Evolutionary conservation across 495 filamentous ascomycete genomes (phyloP), one percentile per base, ranked within the genome.

Genomic region (Penicillium canariense): DNA sequence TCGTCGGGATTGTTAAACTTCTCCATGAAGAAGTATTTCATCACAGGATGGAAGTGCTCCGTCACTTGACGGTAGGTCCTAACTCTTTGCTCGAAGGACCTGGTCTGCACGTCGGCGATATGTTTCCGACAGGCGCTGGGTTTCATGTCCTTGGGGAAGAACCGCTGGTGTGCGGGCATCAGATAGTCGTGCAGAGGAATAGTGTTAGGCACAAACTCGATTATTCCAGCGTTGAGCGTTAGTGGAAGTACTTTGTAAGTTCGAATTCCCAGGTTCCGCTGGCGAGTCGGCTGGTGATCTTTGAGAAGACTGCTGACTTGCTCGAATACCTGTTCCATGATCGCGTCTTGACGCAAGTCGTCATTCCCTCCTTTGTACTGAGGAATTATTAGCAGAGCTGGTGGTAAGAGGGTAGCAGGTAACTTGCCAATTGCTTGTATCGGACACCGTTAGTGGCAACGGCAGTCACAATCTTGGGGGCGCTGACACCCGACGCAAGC

Each of bases 291-390:
- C 44, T 87, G 83, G 60, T 96, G 88, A 22, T 87, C 86, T 70
- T 88, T 87, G 22, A 99, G 78, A 5, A 97, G 84, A 50, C 87
- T 86, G 62, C 88, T 96, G 26, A 97, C 94, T 80, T 96, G 89
- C 44, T 89, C 90, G 71, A 97, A 99, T 27, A 99, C 94, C 72
- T 99, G 94, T 68, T 97, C 95, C 95, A 99, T 99, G 73, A 99
- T 99, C 15, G 94, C 90, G 64, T 99, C 94, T 73, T 99, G 94
- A n/a, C 94, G 87, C 11, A 99, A 80, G 63, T 98, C 94, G 68
- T 97, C 92, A 57, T 89, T 91, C 25, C 92, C 90, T 61, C 89
- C 88, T 74, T 99, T 99, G 65, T 94, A 86, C 85, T 87, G 62
- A 52, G 34, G 8, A 17, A 17, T 36, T 22, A 22, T 56, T 31